These are phyloP conservation scores for Leccinum barrowsii DNA, from an alignment of 768 basidiomycete species.

Conservation along the genomic window DNA sequence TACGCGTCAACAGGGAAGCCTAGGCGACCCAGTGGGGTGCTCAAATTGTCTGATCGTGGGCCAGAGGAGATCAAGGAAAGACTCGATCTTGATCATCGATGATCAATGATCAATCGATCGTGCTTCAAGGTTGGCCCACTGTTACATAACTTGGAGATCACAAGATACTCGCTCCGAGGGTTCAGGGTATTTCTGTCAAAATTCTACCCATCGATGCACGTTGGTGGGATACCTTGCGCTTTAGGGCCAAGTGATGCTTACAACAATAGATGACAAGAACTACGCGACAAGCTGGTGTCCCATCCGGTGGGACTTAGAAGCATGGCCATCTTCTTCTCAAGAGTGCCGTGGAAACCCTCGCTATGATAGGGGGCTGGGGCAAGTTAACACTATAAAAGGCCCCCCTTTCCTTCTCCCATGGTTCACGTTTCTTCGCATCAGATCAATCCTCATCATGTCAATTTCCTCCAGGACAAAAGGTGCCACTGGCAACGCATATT, in stretches of 20 bases:
- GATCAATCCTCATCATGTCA: constrained; percentile 9
- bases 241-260: not conserved
- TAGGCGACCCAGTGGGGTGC: too few relatives aligned
- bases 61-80: too few relatives aligned
- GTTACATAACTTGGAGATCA: not conserved
- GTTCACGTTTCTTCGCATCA: not conserved
- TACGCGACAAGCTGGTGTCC: not conserved
- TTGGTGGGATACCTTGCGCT: not conserved
- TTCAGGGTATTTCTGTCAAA: not conserved
- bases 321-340: not conserved
- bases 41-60: too few relatives aligned
- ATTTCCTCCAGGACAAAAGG: constrained; percentile 21
- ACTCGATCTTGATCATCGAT: too few relatives aligned
- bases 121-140: not conserved
- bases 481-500: constrained; percentile 20
- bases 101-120: not conserved
- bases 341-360: not conserved
- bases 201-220: not conserved
- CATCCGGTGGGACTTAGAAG: not conserved
- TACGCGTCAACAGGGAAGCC: too few relatives aligned
- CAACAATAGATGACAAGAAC: not conserved
- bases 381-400: not conserved
- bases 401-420: not conserved
- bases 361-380: not conserved
- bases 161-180: not conserved